Conservation (phyloP, 2,329 filamentous ascomycete genomes). For the Colletotrichum acutatum region DNA sequence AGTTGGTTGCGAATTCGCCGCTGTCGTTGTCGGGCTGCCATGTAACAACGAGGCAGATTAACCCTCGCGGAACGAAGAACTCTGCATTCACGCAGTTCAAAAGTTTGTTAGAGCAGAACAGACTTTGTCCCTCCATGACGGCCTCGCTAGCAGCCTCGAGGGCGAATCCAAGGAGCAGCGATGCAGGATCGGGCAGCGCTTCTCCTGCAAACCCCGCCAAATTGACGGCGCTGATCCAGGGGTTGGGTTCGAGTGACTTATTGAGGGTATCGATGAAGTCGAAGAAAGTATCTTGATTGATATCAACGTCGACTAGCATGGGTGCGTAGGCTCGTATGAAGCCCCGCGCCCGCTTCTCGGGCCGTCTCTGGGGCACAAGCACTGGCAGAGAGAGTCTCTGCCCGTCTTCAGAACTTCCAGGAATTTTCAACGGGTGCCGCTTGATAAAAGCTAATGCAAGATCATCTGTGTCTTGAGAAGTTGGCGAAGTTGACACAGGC, state of each 20-base stretch:
- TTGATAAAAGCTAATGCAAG: conserved; percentile 14
- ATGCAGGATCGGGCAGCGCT: conserved; percentile 51
- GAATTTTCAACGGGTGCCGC: neutral
- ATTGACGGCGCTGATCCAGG: conserved; percentile 53
- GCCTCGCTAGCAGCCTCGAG: conserved; percentile 54
- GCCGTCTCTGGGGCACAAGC: conserved; percentile 63
- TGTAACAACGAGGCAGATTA: conserved; percentile 62
- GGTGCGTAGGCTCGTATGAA: conserved; percentile 66
- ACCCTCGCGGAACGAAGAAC: conserved; percentile 66
- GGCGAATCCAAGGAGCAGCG: conserved; percentile 54
- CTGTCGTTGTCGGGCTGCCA: conserved; percentile 54
- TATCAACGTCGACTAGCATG: conserved; percentile 54
- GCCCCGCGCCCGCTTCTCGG: conserved; percentile 57
- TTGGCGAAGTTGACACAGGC: neutral
- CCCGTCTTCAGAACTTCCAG: rapidly evolving
- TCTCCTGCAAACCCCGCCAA: conserved; percentile 51
- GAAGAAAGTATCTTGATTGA: conserved; percentile 60
- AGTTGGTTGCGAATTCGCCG: conserved; percentile 41
- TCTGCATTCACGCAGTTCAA: conserved; percentile 66
- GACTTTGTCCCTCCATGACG: conserved; percentile 52
- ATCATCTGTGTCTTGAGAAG: neutral
- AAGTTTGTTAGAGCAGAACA: conserved; percentile 60
- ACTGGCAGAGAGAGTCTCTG: conserved; percentile 55
- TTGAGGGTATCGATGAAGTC: conserved; percentile 60
- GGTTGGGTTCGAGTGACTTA: conserved; percentile 47